phyloP scores from a whole-genome alignment of 148 eudicot species.

The Amaranthus hypochondriacus region DNA sequence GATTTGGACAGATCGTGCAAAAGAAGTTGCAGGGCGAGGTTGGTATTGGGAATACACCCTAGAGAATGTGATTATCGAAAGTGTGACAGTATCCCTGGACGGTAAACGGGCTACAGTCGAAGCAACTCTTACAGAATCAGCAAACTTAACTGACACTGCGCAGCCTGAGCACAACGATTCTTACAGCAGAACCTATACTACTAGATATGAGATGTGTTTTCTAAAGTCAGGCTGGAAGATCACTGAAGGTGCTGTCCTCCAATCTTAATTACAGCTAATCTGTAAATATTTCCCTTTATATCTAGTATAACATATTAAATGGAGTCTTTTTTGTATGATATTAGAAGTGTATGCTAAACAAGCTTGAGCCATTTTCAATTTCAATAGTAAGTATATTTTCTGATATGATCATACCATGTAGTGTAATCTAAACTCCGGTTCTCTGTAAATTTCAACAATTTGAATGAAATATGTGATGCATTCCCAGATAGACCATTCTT shows the following conservation, averaged over 20 bases:
- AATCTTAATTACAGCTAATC: conserved; percentile 36
- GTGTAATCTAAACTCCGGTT: background rate
- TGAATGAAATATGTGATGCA: background rate
- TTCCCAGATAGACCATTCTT: background rate
- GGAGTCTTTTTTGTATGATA: no score
- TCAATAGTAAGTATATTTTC: background rate
- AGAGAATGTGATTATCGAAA: conserved; percentile 60
- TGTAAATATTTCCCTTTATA: conserved; percentile 23
- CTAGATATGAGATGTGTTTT: conserved; percentile 75
- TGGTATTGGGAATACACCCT: conserved; percentile 83
- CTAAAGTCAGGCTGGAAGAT: conserved; percentile 80
- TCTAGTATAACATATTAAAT: background rate
- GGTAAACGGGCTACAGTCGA: conserved; percentile 82
- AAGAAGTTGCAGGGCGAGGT: conserved; percentile 67
- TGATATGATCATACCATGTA: background rate
- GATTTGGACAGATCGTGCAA: conserved; percentile 78
- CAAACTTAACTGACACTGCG: conserved; percentile 54
- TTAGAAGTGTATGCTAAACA: background rate
- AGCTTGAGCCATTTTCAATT: background rate
- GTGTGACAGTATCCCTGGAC: conserved; percentile 76
- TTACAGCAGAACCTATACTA: conserved; percentile 66
- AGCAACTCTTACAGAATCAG: conserved; percentile 86
- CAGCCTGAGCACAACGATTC: conserved; percentile 80
- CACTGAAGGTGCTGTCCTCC: conserved; percentile 87
- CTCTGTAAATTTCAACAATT: background rate